Percentiles rank a stretch among this genome's conserved stretches.
These are phyloP conservation scores for Pseudogymnoascus sp. DNA, from an alignment of 2,329 filamentous ascomycete genomes.

Conservation along the genomic window DNA sequence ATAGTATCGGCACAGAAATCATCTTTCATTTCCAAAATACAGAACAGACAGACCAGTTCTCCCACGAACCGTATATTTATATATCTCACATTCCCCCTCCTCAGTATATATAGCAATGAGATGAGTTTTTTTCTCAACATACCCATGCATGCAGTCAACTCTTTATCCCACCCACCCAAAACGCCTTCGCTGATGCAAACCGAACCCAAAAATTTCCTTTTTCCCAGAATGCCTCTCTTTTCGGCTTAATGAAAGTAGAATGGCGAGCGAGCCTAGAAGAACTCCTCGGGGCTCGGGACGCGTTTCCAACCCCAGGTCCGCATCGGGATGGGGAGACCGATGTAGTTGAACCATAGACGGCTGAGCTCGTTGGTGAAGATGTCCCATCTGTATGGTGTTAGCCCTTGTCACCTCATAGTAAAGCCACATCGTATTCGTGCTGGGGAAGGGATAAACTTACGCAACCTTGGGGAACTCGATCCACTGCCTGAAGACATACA, in stretches of 20 bases:
- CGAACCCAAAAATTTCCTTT: background rate
- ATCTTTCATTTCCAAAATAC: constrained; percentile 1
- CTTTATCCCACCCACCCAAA: background rate
- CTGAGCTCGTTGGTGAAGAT: constrained; percentile 45
- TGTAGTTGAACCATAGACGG: constrained; percentile 52
- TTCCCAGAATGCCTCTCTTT: background rate
- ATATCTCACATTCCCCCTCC: background rate
- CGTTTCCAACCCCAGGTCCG: constrained; percentile 40
- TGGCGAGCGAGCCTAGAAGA: background rate
- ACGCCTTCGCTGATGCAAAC: constrained; percentile 3
- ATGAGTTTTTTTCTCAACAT: background rate
- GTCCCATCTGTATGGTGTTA: constrained; percentile 24
- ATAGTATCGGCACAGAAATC: background rate
- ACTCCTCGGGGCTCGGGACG: constrained; percentile 32
- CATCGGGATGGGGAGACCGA: constrained; percentile 51
- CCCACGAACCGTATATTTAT: background rate
- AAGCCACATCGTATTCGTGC: constrained; percentile 15
- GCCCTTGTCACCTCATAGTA: background rate
- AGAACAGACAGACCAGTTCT: background rate
- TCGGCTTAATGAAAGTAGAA: background rate
- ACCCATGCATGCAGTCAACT: background rate
- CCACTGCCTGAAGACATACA: constrained; percentile 65
- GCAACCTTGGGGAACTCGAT: constrained; percentile 54
- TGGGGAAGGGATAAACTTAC: constrained; percentile 47
- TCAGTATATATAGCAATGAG: background rate